These are phyloP conservation scores for Naganishia vaughanmartiniae DNA, from an alignment of 768 basidiomycete species.

Conservation along the genomic window DNA sequence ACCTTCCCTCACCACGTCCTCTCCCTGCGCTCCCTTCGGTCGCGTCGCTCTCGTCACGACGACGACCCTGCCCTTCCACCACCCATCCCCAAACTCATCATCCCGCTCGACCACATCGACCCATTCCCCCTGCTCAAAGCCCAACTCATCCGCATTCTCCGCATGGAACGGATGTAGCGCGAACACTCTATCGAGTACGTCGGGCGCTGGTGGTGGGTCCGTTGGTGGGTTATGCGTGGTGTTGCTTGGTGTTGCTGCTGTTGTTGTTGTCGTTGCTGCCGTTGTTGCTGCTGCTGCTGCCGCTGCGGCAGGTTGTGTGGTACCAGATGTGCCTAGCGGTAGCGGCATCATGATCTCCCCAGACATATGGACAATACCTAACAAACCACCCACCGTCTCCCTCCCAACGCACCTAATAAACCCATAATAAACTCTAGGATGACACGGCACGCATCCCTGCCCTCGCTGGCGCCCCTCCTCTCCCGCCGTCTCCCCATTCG, in stretches of 20 bases:
- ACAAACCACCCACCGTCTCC: no score
- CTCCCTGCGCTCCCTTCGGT: conserved; percentile 57
- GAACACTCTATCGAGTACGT: conserved; percentile 20
- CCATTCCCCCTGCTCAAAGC: conserved; percentile 77
- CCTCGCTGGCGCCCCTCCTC: background rate
- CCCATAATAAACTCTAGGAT: no score
- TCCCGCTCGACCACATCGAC: conserved; percentile 91
- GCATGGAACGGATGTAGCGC: conserved; percentile 54
- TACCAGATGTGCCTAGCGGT: no score
- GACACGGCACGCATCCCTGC: no score
- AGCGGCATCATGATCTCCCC: no score
- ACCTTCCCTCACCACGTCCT: conserved; percentile 74
- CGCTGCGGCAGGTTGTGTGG: no score
- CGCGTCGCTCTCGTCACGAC: conserved; percentile 56
- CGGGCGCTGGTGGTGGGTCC: background rate
- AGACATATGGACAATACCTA: no score
- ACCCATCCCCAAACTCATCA: conserved; percentile 87
- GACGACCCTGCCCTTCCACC: conserved; percentile 73
- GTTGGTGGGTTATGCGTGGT: background rate
- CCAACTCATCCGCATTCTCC: conserved; percentile 90
- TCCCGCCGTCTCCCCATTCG: background rate
- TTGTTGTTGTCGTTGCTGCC: no score
- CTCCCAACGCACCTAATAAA: background rate
- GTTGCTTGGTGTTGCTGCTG: background rate
- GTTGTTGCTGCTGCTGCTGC: no score